Conservation (phyloP, 345 rosid genomes). For the Heritiera fomes region DNA sequence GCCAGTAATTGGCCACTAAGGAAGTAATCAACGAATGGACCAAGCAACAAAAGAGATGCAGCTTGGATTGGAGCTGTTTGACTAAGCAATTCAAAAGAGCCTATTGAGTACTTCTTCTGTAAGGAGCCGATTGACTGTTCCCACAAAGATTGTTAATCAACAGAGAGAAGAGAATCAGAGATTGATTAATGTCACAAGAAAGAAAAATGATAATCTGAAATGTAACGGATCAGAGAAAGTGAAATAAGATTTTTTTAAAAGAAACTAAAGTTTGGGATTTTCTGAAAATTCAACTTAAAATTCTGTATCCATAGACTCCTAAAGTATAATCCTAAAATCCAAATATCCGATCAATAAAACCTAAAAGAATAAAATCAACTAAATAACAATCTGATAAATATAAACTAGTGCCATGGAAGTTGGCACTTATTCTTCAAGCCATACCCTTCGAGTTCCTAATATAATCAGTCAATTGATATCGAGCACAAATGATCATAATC, state of each 20-base stretch:
- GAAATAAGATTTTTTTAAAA: neutral
- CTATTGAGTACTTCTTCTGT: constrained; percentile 45
- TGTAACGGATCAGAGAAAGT: neutral
- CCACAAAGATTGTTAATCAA: constrained; percentile 6
- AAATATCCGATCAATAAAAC: neutral
- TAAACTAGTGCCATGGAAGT: neutral
- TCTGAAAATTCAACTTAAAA: neutral
- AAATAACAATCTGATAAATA: neutral
- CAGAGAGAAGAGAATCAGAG: neutral
- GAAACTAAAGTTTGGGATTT: neutral
- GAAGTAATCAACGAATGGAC: constrained; percentile 43
- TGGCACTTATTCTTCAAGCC: neutral
- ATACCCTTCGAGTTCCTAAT: neutral
- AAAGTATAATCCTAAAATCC: neutral
- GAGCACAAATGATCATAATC: neutral
- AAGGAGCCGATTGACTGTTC: constrained; percentile 44
- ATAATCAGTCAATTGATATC: neutral
- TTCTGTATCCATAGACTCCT: too few relatives aligned
- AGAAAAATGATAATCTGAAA: neutral
- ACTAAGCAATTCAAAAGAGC: constrained; percentile 46
- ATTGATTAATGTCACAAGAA: neutral
- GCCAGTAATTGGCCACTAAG: constrained; percentile 35
- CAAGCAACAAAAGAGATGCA: constrained; percentile 35
- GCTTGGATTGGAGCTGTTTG: constrained; percentile 54
- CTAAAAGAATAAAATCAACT: neutral